Percentiles rank a stretch among this genome's conserved stretches.
Evolutionary conservation across 805 yeast genomes (phyloP).

Genomic region (Cyberlindnera americana): DNA sequence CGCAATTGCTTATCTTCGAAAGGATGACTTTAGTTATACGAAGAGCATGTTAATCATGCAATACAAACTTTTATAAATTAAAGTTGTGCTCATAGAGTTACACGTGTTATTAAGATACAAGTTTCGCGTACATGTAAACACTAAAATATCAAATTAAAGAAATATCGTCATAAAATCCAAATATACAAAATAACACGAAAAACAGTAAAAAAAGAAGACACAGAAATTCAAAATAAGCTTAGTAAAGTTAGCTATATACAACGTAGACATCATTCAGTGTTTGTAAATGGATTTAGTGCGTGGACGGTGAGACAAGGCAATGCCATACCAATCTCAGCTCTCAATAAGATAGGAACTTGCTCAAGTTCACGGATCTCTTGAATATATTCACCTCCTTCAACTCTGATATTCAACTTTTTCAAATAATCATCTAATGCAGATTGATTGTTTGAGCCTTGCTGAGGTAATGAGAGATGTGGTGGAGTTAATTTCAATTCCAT

Average conservation of each 20-base stretch:
- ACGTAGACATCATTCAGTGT: constrained; percentile 15
- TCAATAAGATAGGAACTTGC: constrained; percentile 76
- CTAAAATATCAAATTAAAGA: too few relatives aligned
- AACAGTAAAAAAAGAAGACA: too few relatives aligned
- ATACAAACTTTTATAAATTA: too few relatives aligned
- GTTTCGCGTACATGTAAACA: too few relatives aligned
- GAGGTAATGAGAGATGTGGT: constrained; percentile 27
- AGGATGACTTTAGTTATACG: too few relatives aligned
- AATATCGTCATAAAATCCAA: too few relatives aligned
- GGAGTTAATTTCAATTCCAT: constrained; percentile 45
- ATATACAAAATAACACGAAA: too few relatives aligned
- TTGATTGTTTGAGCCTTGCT: constrained; percentile 27
- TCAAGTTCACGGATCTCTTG: constrained; percentile 80
- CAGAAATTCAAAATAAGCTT: not conserved
- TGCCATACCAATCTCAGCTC: constrained; percentile 95
- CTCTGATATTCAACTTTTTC: constrained; percentile 50
- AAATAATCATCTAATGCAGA: constrained; percentile 53
- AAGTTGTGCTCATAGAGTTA: too few relatives aligned
- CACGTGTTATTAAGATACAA: too few relatives aligned
- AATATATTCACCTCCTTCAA: constrained; percentile 58
- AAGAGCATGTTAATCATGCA: too few relatives aligned
- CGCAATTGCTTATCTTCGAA: too few relatives aligned
- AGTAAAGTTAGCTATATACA: not conserved
- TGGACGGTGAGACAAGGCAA: constrained; percentile 92
- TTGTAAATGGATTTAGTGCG: constrained; percentile 78